Conservation (phyloP, 768 basidiomycete genomes). For the Mycena albidolilacea region DNA sequence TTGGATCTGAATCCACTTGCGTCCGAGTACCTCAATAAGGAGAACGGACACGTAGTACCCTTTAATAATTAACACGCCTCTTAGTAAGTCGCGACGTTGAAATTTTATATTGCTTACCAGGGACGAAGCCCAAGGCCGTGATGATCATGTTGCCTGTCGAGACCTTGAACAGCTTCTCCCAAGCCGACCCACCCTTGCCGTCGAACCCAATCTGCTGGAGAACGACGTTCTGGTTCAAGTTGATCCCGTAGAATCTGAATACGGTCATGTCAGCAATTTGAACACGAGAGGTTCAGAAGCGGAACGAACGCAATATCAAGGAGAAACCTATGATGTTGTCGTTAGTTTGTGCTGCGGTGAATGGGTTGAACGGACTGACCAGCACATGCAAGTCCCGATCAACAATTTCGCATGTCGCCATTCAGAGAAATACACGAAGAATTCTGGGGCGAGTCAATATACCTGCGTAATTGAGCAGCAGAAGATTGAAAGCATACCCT, state of each 20-base stretch:
- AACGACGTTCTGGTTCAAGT: slow-evolving; percentile 82
- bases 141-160: slow-evolving; percentile 77
- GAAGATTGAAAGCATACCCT: slow-evolving; percentile 51
- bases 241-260: slow-evolving; percentile 80
- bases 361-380: slow-evolving; percentile 50
- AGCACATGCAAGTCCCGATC: slow-evolving; percentile 76
- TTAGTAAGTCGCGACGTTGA: background rate
- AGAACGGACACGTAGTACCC: slow-evolving; percentile 81
- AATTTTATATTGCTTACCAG: slow-evolving; percentile 57
- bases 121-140: slow-evolving; percentile 79
- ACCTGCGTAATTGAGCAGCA: background rate
- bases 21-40: slow-evolving; percentile 79
- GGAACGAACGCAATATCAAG: slow-evolving; percentile 75
- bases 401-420: slow-evolving; percentile 80
- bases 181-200: slow-evolving; percentile 68
- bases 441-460: slow-evolving; percentile 54
- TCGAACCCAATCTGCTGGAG: slow-evolving; percentile 80
- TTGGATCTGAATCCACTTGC: slow-evolving; percentile 83
- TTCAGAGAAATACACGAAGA: slow-evolving; percentile 76
- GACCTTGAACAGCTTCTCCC: slow-evolving; percentile 78
- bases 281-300: background rate
- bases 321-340: slow-evolving; percentile 58
- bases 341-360: background rate
- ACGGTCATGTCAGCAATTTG: background rate
- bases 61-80: slow-evolving; percentile 39